A percentile compares a stretch with the other conserved stretches of the same genome.
phyloP scores from a whole-genome alignment of 2,329 filamentous ascomycete genomes.

The Chaetoscypha palmicola region DNA sequence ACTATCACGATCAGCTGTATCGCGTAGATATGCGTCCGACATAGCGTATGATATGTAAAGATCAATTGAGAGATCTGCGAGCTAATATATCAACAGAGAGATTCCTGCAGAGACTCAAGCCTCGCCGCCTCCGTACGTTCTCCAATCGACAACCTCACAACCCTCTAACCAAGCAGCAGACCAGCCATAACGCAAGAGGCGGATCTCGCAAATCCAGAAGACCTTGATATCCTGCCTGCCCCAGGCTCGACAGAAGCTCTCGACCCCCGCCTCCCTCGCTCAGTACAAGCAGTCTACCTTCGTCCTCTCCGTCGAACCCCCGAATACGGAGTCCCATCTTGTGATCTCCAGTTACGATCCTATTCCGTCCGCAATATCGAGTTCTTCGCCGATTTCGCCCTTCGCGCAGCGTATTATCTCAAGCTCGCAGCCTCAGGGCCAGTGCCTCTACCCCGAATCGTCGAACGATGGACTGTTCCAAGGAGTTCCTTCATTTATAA shows the following conservation, averaged over 20 bases:
- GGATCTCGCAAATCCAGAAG: too few species aligned
- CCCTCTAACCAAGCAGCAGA: constrained; percentile 7
- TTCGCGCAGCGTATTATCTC: constrained; percentile 91
- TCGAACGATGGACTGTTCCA: constrained; percentile 91
- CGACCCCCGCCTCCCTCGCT: constrained; percentile 59
- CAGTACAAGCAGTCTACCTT: constrained; percentile 80
- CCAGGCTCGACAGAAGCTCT: too few species aligned
- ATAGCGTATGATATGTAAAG: constrained; percentile 6
- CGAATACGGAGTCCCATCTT: constrained; percentile 71
- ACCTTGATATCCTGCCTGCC: too few species aligned
- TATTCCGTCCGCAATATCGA: constrained; percentile 86
- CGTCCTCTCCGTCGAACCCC: constrained; percentile 71
- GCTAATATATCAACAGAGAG: constrained; percentile 3
- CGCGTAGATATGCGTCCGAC: constrained; percentile 10
- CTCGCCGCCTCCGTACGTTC: background rate
- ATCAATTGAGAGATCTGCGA: background rate
- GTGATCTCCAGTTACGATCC: constrained; percentile 87
- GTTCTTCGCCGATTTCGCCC: constrained; percentile 89
- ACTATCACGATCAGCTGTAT: background rate
- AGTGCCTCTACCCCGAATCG: constrained; percentile 76
- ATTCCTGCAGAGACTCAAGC: background rate
- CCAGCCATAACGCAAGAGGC: constrained; percentile 3
- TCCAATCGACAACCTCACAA: background rate
- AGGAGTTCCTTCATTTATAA: constrained; percentile 88
- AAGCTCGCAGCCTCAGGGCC: constrained; percentile 80